Evolutionary conservation across 306 rosid species (phyloP), one percentile per base, ranked within the genome.

Genomic region (Glycine soja): DNA sequence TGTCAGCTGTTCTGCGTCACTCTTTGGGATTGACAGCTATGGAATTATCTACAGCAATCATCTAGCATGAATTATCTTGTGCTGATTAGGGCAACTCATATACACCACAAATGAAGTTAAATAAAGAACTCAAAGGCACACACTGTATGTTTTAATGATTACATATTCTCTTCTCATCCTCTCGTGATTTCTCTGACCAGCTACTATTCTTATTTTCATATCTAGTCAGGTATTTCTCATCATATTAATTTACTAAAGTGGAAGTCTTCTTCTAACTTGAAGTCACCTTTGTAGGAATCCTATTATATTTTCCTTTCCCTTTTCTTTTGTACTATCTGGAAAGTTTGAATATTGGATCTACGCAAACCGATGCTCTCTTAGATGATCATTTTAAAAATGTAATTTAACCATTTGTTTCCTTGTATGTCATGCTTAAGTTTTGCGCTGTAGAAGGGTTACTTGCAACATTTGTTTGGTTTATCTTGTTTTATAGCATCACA

Each of bases 241-340:
- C 45, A 16, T 51, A 56, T 69, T 70, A 19, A 40, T 46, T 57
- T 51, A 14, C 62, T 47, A 16, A 77, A 52, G 9, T 42, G 16
- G 54, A 65, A 32, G 54, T 19, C 51, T 59, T 48, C 48, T 56
- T 57, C 34, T 66, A 38, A 34, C 64, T 56, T 46, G 3, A 46
- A 58, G 65, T 32, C 69, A 59, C 53, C n/a, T 18, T 36, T 51
- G 19, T 45, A 7, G 75, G 79, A 81, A 40, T 54, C 10, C 34
- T 32, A 65, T 43, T 36, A 52, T 40, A 72, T 80, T 47, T 61
- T 45, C 43, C 64, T 66, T 42, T 75, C 2, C n/a, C 63, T 4
- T 59, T 52, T 75, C 15, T 51, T 66, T 42, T 69, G 51, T 76
- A 51, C 62, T 15, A 59, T 19, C 61, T 74, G 74, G 71, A 54